A percentile compares a stretch with the other conserved stretches of the same genome.
Conservation (phyloP, 331 rosid species). For the Saraca asoca region DNA sequence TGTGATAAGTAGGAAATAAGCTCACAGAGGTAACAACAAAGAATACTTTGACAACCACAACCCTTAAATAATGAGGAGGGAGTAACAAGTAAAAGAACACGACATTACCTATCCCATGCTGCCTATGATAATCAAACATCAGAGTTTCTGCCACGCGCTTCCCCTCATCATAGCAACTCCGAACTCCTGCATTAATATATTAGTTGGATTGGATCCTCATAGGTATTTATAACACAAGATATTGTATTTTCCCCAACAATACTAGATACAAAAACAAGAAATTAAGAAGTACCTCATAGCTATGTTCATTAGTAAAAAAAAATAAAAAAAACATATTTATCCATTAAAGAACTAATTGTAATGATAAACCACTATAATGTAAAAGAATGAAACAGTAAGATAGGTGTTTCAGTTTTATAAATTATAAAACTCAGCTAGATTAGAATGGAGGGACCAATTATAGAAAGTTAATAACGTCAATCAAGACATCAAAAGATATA, state of each 20-base stretch:
- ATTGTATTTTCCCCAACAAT: constrained; percentile 3
- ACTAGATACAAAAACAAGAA: no score
- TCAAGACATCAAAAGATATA: constrained; percentile 10
- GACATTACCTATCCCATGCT: constrained; percentile 64
- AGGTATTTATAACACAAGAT: constrained; percentile 13
- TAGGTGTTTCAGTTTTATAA: neutral
- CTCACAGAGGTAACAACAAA: neutral
- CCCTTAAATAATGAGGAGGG: constrained; percentile 3
- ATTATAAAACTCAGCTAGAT: neutral
- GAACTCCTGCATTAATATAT: constrained; percentile 52
- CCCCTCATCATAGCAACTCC: constrained; percentile 88
- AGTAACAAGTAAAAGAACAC: constrained; percentile 5
- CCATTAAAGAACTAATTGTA: neutral
- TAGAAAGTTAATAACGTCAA: constrained; percentile 1
- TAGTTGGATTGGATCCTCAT: constrained; percentile 1
- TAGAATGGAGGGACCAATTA: constrained; percentile 7
- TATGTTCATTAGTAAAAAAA: no score
- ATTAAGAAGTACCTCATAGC: no score
- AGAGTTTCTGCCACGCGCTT: constrained; percentile 84
- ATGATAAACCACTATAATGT: neutral
- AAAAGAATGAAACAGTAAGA: neutral
- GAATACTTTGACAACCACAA: neutral
- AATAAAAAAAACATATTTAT: no score
- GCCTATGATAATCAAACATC: constrained; percentile 84
- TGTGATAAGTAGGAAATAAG: constrained; percentile 24